Conservation (phyloP, 495 filamentous ascomycete species). For the Tuber aestivum region DNA sequence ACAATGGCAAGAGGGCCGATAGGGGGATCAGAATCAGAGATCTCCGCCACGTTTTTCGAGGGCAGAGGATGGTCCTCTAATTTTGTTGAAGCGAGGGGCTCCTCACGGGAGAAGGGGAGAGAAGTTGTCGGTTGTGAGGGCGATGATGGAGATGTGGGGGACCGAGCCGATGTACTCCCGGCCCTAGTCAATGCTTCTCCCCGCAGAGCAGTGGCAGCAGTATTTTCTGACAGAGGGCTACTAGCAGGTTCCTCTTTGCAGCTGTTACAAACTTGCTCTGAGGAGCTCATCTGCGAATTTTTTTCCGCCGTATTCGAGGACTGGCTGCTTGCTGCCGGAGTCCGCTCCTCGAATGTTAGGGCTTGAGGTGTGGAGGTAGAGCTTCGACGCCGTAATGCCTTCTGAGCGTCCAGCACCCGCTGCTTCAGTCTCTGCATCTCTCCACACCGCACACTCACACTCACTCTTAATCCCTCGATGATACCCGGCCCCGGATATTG, state of each 20-base stretch:
- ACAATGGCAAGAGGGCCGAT: constrained; percentile 12
- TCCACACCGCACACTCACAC: constrained; percentile 14
- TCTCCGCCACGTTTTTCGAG: constrained; percentile 6
- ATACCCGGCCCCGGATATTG: not conserved
- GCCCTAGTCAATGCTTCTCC: not conserved
- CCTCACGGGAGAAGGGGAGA: constrained; percentile 23
- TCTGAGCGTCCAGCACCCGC: constrained; percentile 39
- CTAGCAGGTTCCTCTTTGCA: not conserved
- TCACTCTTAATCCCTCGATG: constrained; percentile 20
- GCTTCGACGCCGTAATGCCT: constrained; percentile 37
- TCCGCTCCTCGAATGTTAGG: constrained; percentile 14
- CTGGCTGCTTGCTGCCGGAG: constrained; percentile 25
- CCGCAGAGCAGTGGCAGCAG: constrained; percentile 1
- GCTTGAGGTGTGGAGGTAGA: constrained; percentile 25
- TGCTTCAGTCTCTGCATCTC: constrained; percentile 41
- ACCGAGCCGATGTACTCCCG: constrained; percentile 21
- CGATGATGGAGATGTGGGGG: constrained; percentile 26
- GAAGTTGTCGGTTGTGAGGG: constrained; percentile 28
- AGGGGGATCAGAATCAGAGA: not conserved
- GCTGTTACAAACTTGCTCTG: not conserved
- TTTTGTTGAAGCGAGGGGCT: constrained; percentile 21
- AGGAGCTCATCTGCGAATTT: not conserved
- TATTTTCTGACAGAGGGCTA: not conserved
- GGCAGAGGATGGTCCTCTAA: constrained; percentile 20
- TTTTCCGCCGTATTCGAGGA: constrained; percentile 34